Base-by-base conservation (phyloP, 768 basidiomycete genomes). In the Boletus tomentosulus region DNA sequence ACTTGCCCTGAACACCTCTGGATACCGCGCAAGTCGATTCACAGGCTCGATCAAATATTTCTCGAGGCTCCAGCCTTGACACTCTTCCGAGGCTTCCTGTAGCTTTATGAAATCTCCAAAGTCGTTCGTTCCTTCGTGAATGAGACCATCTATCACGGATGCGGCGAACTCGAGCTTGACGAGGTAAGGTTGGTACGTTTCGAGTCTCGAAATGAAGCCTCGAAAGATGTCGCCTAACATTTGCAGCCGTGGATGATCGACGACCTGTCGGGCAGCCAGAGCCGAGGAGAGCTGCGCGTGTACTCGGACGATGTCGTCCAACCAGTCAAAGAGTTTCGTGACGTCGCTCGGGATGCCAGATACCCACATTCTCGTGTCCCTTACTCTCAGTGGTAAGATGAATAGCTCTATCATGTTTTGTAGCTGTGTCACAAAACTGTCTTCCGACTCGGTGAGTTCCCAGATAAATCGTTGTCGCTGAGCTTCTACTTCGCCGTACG, bases 111-210 rank as follows among this genome's bases (percentile, higher is more conserved):
- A 97, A 67, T 92, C 90, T 1, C 89, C 89, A 69, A 97, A 89
- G 59, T 94, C 88, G 61, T 75, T 83, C 31, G 72, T 69, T n/a
- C 68, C 65, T 54, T 85, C 79, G 3, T 69, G 65, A 43, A 74
- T 68, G 57, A 86, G 70, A 19, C 69, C 63, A 45, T 80, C 78
- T 39, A 89, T 81, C 51, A 76, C 64, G 15, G 74, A 67, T 1
- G 79, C 78, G 0, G 86, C 81, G 34, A 76, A 76, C 43, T 85
- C 85, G 34, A 94, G 77, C 44, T 82, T 76, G 16, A 89, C 85
- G 5, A 96, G 72, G 69, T 94, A 96, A 19, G 91, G 87, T 67
- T 93, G 91, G 60, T 97, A 91, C 9, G 90, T 80, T 67, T 95
- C 89, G 31, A 93, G 71, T 43, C 76, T 78, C 2, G 80, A 73